Evolutionary conservation across 1,284 basidiomycete species (phyloP).

Genomic region (Termitomyces sp.): DNA sequence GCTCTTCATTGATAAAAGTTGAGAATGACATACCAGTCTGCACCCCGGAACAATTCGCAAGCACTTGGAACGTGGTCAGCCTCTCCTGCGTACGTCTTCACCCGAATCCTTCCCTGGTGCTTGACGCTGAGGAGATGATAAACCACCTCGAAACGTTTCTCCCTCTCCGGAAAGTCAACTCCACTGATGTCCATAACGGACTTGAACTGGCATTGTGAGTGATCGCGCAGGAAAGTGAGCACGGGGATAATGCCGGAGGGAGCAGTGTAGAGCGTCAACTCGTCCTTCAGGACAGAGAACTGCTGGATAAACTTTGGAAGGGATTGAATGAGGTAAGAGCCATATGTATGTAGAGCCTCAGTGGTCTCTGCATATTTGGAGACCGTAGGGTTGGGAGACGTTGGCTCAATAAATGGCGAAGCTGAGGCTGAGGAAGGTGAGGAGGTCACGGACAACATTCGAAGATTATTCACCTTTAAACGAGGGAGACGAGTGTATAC

Average conservation of each 20-base stretch:
- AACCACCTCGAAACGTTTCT: conserved; percentile 95
- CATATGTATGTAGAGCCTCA: conserved; percentile 80
- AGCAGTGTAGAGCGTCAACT: conserved; percentile 85
- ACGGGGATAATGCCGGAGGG: conserved; percentile 83
- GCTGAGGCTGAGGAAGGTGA: conserved; percentile 45
- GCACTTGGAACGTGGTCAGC: conserved; percentile 91
- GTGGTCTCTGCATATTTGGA: conserved; percentile 66
- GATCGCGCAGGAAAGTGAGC: conserved; percentile 93
- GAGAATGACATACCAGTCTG: conserved; percentile 77
- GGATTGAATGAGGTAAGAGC: conserved; percentile 85
- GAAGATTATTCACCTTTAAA: conserved; percentile 39
- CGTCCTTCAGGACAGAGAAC: conserved; percentile 97
- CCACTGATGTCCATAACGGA: conserved; percentile 90
- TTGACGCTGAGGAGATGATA: conserved; percentile 90
- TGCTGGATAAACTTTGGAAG: conserved; percentile 95
- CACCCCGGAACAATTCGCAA: conserved; percentile 78
- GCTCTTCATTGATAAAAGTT: background rate
- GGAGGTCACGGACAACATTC: background rate
- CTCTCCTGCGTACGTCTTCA: conserved; percentile 98
- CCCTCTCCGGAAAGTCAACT: conserved; percentile 91
- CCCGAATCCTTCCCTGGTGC: conserved; percentile 78
- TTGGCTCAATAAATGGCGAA: conserved; percentile 81
- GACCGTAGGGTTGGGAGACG: conserved; percentile 79
- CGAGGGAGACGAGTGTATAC: conserved; percentile 42
- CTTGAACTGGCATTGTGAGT: conserved; percentile 96